Percentiles rank a stretch among this genome's conserved stretches.
These are phyloP conservation scores for Pyrus hybrid DNA, from an alignment of 331 rosid species.

Conservation along the genomic window DNA sequence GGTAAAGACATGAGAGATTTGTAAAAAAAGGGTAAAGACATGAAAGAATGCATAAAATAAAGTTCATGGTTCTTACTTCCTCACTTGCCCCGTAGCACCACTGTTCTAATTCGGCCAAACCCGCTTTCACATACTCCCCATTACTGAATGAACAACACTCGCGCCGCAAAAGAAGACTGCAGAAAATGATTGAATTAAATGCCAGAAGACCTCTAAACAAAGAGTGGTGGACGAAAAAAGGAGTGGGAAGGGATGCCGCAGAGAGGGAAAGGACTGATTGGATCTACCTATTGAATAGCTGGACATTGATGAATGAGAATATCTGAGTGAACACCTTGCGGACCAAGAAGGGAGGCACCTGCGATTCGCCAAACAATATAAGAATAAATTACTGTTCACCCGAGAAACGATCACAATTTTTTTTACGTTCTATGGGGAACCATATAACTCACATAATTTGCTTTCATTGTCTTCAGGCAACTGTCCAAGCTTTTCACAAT, in stretches of 20 bases:
- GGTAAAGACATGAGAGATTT: not conserved
- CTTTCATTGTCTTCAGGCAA: conserved; percentile 78
- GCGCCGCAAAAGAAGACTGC: conserved; percentile 92
- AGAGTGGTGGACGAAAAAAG: not conserved
- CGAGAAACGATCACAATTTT: conserved; percentile 1
- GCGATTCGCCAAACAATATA: conserved; percentile 23
- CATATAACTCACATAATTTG: conserved; percentile 66
- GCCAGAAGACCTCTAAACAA: not conserved
- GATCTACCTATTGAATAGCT: conserved; percentile 78
- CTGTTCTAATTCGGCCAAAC: conserved; percentile 89
- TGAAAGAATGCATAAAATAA: conserved; percentile 1
- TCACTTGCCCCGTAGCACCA: conserved; percentile 80
- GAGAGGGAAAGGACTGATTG: conserved; percentile 4
- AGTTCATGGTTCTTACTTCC: conserved; percentile 51
- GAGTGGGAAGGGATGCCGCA: not conserved
- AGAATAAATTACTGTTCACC: conserved; percentile 7
- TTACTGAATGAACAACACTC: conserved; percentile 99
- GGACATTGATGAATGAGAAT: conserved; percentile 93
- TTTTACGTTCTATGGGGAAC: conserved; percentile 12
- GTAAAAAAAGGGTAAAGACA: not conserved
- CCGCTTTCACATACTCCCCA: conserved; percentile 86
- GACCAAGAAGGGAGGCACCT: conserved; percentile 91
- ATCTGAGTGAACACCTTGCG: conserved; percentile 91
- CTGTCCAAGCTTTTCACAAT: conserved; percentile 75
- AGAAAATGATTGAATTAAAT: conserved; percentile 14